Conservation (phyloP, 2,329 filamentous ascomycete species). For the Talaromyces sp. region DNA sequence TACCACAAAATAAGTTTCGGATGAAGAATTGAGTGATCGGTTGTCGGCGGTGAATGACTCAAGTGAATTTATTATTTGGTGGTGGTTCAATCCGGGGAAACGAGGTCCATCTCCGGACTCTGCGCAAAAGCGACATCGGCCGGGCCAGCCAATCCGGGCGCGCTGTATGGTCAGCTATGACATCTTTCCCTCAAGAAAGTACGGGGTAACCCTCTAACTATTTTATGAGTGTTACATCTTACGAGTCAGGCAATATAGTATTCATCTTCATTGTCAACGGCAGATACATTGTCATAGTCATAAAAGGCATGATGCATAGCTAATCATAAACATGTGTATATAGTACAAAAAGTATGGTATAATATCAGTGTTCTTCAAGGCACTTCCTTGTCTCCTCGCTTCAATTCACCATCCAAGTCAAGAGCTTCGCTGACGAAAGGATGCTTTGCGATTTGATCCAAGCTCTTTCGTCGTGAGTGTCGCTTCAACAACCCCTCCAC, state of each 20-base stretch:
- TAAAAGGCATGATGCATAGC: conserved; percentile 20
- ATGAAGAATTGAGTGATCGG: not conserved
- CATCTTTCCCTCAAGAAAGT: not conserved
- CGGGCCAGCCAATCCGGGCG: conserved; percentile 13
- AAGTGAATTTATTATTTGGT: not conserved
- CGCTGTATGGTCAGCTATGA: not conserved
- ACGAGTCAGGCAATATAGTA: not conserved
- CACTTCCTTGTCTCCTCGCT: conserved; percentile 54
- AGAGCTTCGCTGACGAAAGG: conserved; percentile 79
- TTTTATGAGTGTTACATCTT: not conserved
- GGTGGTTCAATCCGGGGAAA: conserved; percentile 10
- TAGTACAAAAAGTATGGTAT: conserved; percentile 17
- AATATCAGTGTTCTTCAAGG: conserved; percentile 33
- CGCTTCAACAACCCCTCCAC: conserved; percentile 84
- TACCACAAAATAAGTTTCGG: not conserved
- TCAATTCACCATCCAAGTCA: conserved; percentile 59
- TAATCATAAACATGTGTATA: conserved; percentile 20
- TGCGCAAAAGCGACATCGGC: conserved; percentile 2
- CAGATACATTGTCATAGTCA: conserved; percentile 9
- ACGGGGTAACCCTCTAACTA: not conserved
- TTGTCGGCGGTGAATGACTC: conserved; percentile 3
- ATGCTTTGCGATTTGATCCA: conserved; percentile 69
- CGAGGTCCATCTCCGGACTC: conserved; percentile 12
- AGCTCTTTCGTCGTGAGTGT: conserved; percentile 71
- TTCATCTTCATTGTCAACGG: not conserved